These are phyloP conservation scores for Cladophialophora immunda DNA, from an alignment of 2,329 filamentous ascomycete genomes.

Conservation along the genomic window DNA sequence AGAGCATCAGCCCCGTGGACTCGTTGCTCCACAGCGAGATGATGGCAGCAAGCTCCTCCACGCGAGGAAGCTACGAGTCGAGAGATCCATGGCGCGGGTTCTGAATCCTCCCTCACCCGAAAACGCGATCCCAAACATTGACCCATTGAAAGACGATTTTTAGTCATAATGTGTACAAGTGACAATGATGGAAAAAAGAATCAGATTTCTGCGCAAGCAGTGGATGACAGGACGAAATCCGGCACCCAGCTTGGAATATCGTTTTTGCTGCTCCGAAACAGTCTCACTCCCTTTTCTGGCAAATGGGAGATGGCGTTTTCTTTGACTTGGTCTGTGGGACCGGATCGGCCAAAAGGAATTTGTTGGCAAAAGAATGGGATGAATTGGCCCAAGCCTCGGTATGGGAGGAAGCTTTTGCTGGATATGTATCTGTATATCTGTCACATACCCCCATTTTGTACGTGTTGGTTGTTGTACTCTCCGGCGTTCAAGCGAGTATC, in stretches of 20 bases:
- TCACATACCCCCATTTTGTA: constrained; percentile 20
- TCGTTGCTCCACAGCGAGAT: constrained; percentile 38
- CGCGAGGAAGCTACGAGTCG: constrained; percentile 34
- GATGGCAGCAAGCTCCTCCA: constrained; percentile 37
- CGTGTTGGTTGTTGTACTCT: not conserved
- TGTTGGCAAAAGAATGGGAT: constrained; percentile 9
- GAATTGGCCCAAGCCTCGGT: constrained; percentile 17
- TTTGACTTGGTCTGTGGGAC: not conserved
- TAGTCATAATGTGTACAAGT: constrained; percentile 33
- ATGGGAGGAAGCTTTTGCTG: constrained; percentile 6
- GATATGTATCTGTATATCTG: constrained; percentile 17
- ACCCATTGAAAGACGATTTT: constrained; percentile 6
- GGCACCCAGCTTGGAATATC: constrained; percentile 9
- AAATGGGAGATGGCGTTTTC: constrained; percentile 6
- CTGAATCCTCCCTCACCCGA: constrained; percentile 9
- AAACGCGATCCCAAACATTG: not conserved
- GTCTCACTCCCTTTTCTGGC: constrained; percentile 8
- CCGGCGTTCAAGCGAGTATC: constrained; percentile 21
- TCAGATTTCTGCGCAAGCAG: constrained; percentile 19
- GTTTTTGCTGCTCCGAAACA: constrained; percentile 4
- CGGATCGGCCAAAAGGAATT: not conserved
- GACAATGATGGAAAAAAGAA: constrained; percentile 24
- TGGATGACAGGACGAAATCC: constrained; percentile 25
- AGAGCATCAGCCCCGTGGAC: constrained; percentile 37
- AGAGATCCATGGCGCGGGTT: constrained; percentile 37